Evolutionary conservation across 352 stramenopile genomes (phyloP), one percentile per base, ranked within the genome.

Genomic region (Globisporangium viniferum): DNA sequence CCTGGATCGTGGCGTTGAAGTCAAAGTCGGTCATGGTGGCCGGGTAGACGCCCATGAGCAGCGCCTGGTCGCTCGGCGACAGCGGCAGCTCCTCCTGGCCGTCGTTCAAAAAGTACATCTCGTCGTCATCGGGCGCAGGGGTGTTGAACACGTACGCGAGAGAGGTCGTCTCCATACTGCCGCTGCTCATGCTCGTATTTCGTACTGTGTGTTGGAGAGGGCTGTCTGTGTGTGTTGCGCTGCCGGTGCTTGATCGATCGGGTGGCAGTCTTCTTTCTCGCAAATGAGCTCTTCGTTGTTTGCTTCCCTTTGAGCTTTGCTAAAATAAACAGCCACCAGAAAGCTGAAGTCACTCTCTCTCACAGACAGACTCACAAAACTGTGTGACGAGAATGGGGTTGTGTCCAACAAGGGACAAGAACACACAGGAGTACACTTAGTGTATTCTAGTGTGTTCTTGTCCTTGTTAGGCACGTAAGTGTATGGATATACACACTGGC

Each of bases 31-130:
- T 75, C 57, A 90, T 74, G 62, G 81, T 79, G 57, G 79, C 63
- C 0, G 79, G 77, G 72, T 89, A 89, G 35, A 85, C 78, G 63
- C 82, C 76, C 73, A 89, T 71, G 68, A 91, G 74, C 64, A 88
- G 75, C 62, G 74, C 71, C 65, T 84, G 77, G 65, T 86, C 70
- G 59, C 88, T 80, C 20, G 80, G 69, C 31, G 77, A 86, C 6
- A 81, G 66, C 31, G 70, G 63, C 18, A 80, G 70, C 18, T 73
- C 72, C 27, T 66, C 60, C 53, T 68, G 36, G 12, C 77, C 70
- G 29, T 77, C 73, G 2, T 72, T 72, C 39, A 89, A 68, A 53
- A 91, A 79, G 66, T 89, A 91, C 62, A 91, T 75, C 61, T 89
- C 82, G 59, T 89, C 80, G 27, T 86, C 76, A 29, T 72, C 59